Percentiles rank a stretch among this genome's conserved stretches.
phyloP scores from a whole-genome alignment of 106 monocot genomes.

The Allium cepa region DNA sequence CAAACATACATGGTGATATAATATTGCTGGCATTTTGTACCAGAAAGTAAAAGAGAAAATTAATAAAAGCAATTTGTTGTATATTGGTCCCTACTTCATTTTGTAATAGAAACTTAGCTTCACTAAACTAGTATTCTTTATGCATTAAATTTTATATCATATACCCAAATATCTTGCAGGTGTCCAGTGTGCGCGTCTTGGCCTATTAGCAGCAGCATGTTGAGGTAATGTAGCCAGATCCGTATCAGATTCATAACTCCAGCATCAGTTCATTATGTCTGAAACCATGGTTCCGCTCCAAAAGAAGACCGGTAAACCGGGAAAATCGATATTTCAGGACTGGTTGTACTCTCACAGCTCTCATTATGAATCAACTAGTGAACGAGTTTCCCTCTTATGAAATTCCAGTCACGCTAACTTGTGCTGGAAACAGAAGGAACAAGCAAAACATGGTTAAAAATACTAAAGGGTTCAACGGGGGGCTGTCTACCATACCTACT shows the following conservation, averaged over 20 bases:
- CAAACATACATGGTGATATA: no score
- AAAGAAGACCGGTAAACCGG: conserved; percentile 42
- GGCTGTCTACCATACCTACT: conserved; percentile 62
- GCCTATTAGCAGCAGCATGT: no score
- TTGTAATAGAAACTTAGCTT: no score
- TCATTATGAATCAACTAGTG: conserved; percentile 66
- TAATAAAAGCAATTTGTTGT: no score
- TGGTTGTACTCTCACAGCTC: conserved; percentile 29
- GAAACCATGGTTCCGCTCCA: conserved; percentile 92
- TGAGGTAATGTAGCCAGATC: no score
- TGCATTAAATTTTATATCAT: no score
- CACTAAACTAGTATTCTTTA: no score
- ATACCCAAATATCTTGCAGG: no score
- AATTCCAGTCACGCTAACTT: conserved; percentile 84
- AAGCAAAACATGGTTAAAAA: conserved; percentile 91
- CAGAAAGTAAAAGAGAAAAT: no score
- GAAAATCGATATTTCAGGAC: conserved; percentile 62
- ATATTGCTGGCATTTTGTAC: no score
- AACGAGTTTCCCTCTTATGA: conserved; percentile 37
- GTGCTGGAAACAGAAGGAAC: conserved; percentile 91
- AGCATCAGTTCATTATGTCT: conserved; percentile 73
- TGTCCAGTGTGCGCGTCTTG: no score
- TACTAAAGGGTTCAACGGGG: conserved; percentile 89
- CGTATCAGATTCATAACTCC: conserved; percentile 71
- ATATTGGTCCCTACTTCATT: no score